phyloP scores from a whole-genome alignment of 768 basidiomycete species.

The Lactarius trivialis region DNA sequence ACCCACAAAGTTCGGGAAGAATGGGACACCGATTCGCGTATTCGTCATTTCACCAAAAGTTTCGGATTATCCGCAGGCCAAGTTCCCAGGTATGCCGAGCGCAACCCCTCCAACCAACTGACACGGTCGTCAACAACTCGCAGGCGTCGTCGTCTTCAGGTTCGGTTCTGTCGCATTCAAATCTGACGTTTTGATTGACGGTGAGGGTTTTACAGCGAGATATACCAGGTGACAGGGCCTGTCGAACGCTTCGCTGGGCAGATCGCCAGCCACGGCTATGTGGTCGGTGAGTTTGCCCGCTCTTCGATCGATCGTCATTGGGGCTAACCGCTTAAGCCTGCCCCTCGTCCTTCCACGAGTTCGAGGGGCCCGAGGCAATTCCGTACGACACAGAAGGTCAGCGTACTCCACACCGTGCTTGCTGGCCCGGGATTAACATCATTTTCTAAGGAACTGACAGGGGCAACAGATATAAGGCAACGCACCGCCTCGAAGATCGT shows the following conservation, averaged over 20 bases:
- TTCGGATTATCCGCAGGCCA: slow-evolving; percentile 81
- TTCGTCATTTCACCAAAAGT: slow-evolving; percentile 77
- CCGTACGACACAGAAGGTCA: slow-evolving; percentile 82
- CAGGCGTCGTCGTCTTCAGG: slow-evolving; percentile 83
- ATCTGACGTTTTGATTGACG: background rate
- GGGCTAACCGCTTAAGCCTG: slow-evolving; percentile 58
- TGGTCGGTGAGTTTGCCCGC: slow-evolving; percentile 53
- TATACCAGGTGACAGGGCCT: slow-evolving; percentile 94
- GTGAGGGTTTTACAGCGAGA: slow-evolving; percentile 55
- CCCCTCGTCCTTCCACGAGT: slow-evolving; percentile 88
- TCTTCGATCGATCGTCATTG: background rate
- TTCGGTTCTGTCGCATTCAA: slow-evolving; percentile 21
- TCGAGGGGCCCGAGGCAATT: slow-evolving; percentile 81
- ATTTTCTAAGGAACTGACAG: slow-evolving; percentile 60
- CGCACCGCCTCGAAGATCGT: background rate
- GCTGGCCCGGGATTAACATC: background rate
- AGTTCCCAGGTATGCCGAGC: slow-evolving; percentile 68
- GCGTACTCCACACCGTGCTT: background rate
- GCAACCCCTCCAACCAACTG: background rate
- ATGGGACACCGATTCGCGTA: slow-evolving; percentile 64
- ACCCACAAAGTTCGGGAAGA: slow-evolving; percentile 55
- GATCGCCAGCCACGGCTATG: slow-evolving; percentile 81
- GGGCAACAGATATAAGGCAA: slow-evolving; percentile 89
- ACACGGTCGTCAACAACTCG: background rate
- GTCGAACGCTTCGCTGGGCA: slow-evolving; percentile 89